phyloP scores from a whole-genome alignment of 2,329 filamentous ascomycete species.

The Hypoxylon sp. region DNA sequence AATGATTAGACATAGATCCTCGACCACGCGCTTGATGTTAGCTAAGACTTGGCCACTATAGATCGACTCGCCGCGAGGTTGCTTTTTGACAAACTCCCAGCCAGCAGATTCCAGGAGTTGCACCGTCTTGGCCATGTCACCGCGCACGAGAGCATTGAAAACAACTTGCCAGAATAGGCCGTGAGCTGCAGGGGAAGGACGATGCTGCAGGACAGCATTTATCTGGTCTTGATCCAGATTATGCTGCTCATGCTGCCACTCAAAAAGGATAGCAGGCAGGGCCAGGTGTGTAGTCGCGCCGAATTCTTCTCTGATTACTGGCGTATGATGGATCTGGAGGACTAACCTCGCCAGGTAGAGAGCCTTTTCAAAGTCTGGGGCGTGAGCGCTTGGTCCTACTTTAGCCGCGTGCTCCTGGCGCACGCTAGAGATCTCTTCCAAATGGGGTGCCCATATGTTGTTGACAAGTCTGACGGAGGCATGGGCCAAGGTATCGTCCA shows the following conservation, averaged over 20 bases:
- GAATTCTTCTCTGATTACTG: conserved; percentile 59
- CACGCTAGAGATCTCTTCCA: conserved; percentile 63
- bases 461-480: conserved; percentile 66
- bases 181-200: conserved; percentile 82
- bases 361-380: conserved; percentile 79
- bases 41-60: conserved; percentile 84
- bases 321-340: conserved; percentile 81
- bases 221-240: conserved; percentile 78
- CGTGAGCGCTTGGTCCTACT: conserved; percentile 75
- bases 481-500: conserved; percentile 70
- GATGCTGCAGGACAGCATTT: conserved; percentile 71
- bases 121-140: conserved; percentile 77
- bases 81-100: conserved; percentile 81
- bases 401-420: conserved; percentile 70
- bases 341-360: conserved; percentile 83
- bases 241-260: conserved; percentile 85
- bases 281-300: conserved; percentile 62
- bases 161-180: conserved; percentile 87
- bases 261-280: conserved; percentile 82
- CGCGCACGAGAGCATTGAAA: conserved; percentile 81
- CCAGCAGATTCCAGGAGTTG: conserved; percentile 79
- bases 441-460: conserved; percentile 69
- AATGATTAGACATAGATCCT: conserved; percentile 77
- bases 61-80: conserved; percentile 73
- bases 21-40: conserved; percentile 80